Evolutionary conservation across 345 rosid species (phyloP), one percentile per base, ranked within the genome.

Genomic region (Gossypium sturtianum): DNA sequence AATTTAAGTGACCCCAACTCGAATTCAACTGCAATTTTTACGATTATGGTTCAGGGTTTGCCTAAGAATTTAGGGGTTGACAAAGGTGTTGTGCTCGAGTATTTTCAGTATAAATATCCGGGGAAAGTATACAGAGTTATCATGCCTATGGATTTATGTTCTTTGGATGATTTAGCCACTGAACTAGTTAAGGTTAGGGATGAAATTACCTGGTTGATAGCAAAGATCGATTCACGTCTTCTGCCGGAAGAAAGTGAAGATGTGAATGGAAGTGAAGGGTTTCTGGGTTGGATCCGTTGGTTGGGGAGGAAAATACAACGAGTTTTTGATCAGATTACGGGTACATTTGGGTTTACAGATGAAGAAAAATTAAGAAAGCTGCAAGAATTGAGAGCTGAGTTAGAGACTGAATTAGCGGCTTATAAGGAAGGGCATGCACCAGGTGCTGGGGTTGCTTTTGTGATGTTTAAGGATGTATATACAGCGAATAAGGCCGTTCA

Each of bases 61-160:
- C 97, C 98, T 3, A 95, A 91, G 87, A 87, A 81, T 80, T 71
- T 93, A 61, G 94, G 93, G 48, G 79, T 83, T 75, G 97, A 91
- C 80, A 87, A 84, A 77, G 80, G 75, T 59, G 84, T 89, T 73
- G 79, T 95, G 81, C 80, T 79, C 51, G 96, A 93, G 74, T 93
- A 92, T 78, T 90, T 95, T 81, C 85, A 85, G 60, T 78, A 84
- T 15, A 89, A 79, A 84, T 95, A 90, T 75, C 99, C 99, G 0
- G 98, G 97, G 63, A 95, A 91, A 73, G 87, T 95, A 79, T 93
- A 88, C 71, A 87, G 77, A 84, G 86, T 93, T 66, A 80, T 93
- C 20, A 71, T 95, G 77, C 99, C 99, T 1, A 91, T 93, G 99
- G 98, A 95, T 88, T 84, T 95, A 71, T 91, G 97, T 84, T 92